Base-by-base conservation (phyloP, 805 yeast genomes). In the Candida michaelii region DNA sequence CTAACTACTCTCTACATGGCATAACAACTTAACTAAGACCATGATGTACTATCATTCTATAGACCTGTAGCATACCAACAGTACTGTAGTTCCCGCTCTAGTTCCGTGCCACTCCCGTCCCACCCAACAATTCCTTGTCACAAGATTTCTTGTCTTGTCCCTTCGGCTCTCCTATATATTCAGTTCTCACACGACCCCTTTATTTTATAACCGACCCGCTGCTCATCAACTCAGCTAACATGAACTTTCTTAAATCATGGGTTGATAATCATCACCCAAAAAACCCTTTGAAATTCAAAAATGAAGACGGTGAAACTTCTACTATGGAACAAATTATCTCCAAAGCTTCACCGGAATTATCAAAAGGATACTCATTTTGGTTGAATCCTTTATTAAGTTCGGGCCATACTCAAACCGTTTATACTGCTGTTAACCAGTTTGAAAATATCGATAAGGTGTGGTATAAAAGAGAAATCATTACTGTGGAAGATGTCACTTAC, bases 341-440 rank as follows among this genome's bases (percentile, higher is more conserved):
- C 27, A 39, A 55, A 1, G 48, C 56, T 12, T 70, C 70, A 0
- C 79, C 80, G 0, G 73, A 71, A 41, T 59, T 76, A 30, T 42
- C 47, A 17, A 52, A 65, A 15, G 67, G 68, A 4, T 59, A 66
- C 41, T 59, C 60, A n/a, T 73, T 59, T 51, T 59, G 54, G 52
- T 60, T 76, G 37, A 69, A 73, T 46, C 82, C 82, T 3, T 56
- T 67, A 11, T 57, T 77, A 5, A 60, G 73, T 39, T 69, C 69
- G 33, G 82, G 82, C 18, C 72, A 73, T 34, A 49, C 71, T 16
- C 82, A 78, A 55, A 74, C 79, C 3, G 65, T 78, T 12, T 76
- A 73, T 49, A 60, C 76, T 2, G 73, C 75, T 1, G 51, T 73
- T 29, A 67, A 67, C 34, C 71, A 73, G 49, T 73, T 66, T 43